Percentiles rank a stretch among this genome's conserved stretches.
phyloP scores from a whole-genome alignment of 768 basidiomycete species.

The Holtermanniella nyarrowii region DNA sequence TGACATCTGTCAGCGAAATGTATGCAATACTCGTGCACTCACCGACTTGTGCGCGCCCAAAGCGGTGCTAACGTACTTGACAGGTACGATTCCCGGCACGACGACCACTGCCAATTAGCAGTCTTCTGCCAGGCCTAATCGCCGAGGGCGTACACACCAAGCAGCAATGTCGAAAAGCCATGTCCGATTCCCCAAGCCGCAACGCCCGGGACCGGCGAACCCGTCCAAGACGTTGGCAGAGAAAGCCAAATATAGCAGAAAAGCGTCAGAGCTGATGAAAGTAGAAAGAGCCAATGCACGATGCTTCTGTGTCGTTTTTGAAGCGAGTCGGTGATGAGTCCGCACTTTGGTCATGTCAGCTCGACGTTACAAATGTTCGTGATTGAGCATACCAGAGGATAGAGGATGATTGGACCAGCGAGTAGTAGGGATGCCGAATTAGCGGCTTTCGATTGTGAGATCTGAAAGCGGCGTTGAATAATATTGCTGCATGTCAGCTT shows the following conservation, averaged over 20 bases:
- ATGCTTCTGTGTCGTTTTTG: conserved; percentile 48
- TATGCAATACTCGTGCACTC: conserved; percentile 24
- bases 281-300: conserved; percentile 51
- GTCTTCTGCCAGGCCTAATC: not conserved
- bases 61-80: conserved; percentile 66
- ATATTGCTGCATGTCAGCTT: conserved; percentile 51
- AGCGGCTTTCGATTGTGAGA: conserved; percentile 55
- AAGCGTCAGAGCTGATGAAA: conserved; percentile 55
- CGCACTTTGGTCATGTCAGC: conserved; percentile 45
- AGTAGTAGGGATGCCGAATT: conserved; percentile 61
- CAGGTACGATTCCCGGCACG: conserved; percentile 59
- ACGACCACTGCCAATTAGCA: conserved; percentile 59
- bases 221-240: conserved; percentile 52
- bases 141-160: not conserved
- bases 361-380: not conserved
- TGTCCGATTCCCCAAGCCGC: conserved; percentile 56
- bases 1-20: not conserved
- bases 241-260: conserved; percentile 59
- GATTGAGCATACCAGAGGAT: conserved; percentile 55
- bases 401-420: conserved; percentile 57
- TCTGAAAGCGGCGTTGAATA: conserved; percentile 56
- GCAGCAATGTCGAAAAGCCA: conserved; percentile 53
- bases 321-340: conserved; percentile 55
- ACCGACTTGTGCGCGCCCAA: conserved; percentile 71
- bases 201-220: conserved; percentile 54